Conservation (phyloP, 2,329 filamentous ascomycete genomes). For the Epichloe brachyelytri region DNA sequence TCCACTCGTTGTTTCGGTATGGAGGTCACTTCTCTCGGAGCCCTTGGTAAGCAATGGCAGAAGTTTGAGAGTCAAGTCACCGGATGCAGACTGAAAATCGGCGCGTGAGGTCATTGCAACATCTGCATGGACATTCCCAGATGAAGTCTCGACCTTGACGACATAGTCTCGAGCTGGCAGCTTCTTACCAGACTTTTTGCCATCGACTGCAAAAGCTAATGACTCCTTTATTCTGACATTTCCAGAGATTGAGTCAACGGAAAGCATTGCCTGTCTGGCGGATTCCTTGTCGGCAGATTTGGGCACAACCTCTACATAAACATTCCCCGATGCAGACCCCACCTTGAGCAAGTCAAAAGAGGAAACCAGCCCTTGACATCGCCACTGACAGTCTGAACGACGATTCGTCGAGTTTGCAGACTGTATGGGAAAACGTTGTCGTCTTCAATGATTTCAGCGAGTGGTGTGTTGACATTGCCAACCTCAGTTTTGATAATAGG, state of each 20-base stretch:
- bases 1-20: conserved; percentile 33
- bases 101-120: conserved; percentile 27
- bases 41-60: conserved; percentile 27
- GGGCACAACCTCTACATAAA: conserved; percentile 28
- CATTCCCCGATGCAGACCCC: conserved; percentile 29
- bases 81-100: conserved; percentile 26
- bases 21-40: conserved; percentile 14
- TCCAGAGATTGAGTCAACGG: conserved; percentile 31
- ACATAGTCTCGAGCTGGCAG: conserved; percentile 35
- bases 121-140: conserved; percentile 28
- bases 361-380: conserved; percentile 36
- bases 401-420: conserved; percentile 29
- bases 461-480: conserved; percentile 22
- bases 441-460: conserved; percentile 14
- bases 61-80: conserved; percentile 26
- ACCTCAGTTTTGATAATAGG: conserved; percentile 22
- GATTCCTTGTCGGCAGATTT: conserved; percentile 22
- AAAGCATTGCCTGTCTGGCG: conserved; percentile 27
- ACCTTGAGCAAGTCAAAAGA: conserved; percentile 34
- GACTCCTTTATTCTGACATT: conserved; percentile 28
- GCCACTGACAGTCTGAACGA: conserved; percentile 30
- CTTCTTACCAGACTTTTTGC: conserved; percentile 9
- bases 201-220: conserved; percentile 14
- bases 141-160: conserved; percentile 29
- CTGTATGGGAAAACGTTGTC: conserved; percentile 21